Conservation (phyloP, 1,284 basidiomycete genomes). For the Malassezia nana region DNA sequence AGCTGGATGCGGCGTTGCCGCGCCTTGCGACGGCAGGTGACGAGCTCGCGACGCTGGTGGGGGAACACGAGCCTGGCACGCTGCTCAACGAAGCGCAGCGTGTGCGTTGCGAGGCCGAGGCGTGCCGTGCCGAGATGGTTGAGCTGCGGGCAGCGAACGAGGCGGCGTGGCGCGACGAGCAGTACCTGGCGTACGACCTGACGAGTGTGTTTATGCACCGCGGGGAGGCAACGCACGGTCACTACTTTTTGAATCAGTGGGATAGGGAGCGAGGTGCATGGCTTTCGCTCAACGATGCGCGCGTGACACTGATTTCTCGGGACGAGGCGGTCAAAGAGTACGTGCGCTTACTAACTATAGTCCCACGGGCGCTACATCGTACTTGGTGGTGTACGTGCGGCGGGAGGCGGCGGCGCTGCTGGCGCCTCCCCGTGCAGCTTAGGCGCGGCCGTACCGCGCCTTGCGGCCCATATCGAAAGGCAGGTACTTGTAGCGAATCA, state of each 20-base stretch:
- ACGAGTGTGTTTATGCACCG: constrained; percentile 94
- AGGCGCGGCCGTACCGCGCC: constrained; percentile 43
- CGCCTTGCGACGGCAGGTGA: neutral
- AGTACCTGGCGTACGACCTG: constrained; percentile 69
- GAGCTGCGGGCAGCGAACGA: constrained; percentile 64
- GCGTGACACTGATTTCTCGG: constrained; percentile 19
- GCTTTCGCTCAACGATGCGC: constrained; percentile 43
- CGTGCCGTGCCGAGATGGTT: constrained; percentile 57
- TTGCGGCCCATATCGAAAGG: constrained; percentile 86
- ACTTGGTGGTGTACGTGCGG: constrained; percentile 43
- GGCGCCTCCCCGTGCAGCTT: constrained; percentile 7
- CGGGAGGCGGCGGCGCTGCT: constrained; percentile 18
- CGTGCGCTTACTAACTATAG: constrained; percentile 10
- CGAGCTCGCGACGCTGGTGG: neutral
- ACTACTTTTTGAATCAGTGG: constrained; percentile 43
- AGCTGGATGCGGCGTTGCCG: neutral
- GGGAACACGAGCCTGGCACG: neutral
- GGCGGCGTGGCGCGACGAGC: constrained; percentile 64
- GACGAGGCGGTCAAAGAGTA: constrained; percentile 34
- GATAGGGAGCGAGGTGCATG: constrained; percentile 19
- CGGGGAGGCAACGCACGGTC: constrained; percentile 43
- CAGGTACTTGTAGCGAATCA: constrained; percentile 87
- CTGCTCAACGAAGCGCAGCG: constrained; percentile 1
- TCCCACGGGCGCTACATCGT: constrained; percentile 41
- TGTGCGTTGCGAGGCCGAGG: constrained; percentile 23